A percentile compares a stretch with the other conserved stretches of the same genome.
Conservation (phyloP, 345 rosid genomes). For the Lenwebbia sp. region DNA sequence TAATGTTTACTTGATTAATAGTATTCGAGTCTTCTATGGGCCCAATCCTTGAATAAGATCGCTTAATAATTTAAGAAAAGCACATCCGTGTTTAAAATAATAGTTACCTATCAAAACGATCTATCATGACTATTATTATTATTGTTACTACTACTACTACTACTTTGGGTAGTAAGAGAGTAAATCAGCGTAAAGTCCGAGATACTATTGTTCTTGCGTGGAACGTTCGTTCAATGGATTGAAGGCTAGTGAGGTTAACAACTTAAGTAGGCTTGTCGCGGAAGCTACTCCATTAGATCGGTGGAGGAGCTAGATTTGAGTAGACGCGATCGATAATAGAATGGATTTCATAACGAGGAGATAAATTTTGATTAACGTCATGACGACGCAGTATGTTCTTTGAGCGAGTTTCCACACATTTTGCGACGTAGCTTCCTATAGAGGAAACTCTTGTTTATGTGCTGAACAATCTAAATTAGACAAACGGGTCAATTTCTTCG, state of each 20-base stretch:
- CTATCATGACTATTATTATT: background rate
- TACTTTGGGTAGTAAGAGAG: background rate
- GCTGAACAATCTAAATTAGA: background rate
- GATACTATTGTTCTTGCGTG: background rate
- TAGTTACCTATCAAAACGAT: background rate
- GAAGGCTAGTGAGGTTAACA: background rate
- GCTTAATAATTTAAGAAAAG: background rate
- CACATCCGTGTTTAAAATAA: background rate
- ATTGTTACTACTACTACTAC: background rate
- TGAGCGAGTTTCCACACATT: background rate
- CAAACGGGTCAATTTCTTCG: background rate
- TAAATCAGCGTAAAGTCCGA: background rate
- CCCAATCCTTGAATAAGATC: background rate
- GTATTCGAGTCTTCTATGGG: background rate
- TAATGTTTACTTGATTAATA: background rate
- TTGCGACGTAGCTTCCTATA: background rate
- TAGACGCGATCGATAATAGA: background rate
- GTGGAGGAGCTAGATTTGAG: background rate
- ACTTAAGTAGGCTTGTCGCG: background rate
- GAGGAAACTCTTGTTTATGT: background rate
- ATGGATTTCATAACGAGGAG: background rate
- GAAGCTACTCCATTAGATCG: background rate
- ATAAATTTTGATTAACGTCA: background rate
- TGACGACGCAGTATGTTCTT: background rate
- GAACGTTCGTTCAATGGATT: background rate